Evolutionary conservation across 2,329 filamentous ascomycete genomes (phyloP).

Genomic region (Aspergillus novoparasiticus): DNA sequence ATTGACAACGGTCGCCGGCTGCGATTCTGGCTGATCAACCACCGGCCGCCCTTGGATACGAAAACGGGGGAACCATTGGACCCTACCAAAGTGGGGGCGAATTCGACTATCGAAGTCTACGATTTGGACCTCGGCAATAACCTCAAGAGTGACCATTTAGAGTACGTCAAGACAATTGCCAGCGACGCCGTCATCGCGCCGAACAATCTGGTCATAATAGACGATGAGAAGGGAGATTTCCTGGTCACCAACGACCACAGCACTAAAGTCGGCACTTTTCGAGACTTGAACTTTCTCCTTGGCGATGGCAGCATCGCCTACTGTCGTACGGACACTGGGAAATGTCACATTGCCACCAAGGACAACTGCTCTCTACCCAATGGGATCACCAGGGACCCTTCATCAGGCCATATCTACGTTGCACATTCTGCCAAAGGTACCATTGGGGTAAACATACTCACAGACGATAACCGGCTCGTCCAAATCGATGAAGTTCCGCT

Average conservation of each 20-base stretch:
- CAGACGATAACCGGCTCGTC: background rate
- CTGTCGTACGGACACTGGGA: background rate
- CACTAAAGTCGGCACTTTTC: background rate
- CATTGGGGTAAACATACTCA: background rate
- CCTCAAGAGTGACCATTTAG: background rate
- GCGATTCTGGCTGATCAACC: conserved; percentile 11
- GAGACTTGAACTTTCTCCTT: background rate
- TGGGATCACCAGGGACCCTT: background rate
- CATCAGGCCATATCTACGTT: background rate
- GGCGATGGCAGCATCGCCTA: background rate
- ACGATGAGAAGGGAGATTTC: background rate
- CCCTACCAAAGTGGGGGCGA: background rate
- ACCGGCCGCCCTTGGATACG: conserved; percentile 2
- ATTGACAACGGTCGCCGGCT: conserved; percentile 1
- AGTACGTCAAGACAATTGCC: conserved; percentile 5
- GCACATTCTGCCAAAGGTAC: background rate
- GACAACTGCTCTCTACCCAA: background rate
- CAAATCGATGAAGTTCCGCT: background rate
- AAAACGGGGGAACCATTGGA: background rate
- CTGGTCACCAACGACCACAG: conserved; percentile 10
- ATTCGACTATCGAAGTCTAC: conserved; percentile 9
- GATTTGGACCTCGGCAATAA: background rate
- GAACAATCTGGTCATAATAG: conserved; percentile 6
- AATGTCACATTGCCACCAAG: background rate
- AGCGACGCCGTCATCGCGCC: conserved; percentile 8